These are phyloP conservation scores for Mariannaea sp. DNA, from an alignment of 2,329 filamentous ascomycete genomes.

Conservation along the genomic window DNA sequence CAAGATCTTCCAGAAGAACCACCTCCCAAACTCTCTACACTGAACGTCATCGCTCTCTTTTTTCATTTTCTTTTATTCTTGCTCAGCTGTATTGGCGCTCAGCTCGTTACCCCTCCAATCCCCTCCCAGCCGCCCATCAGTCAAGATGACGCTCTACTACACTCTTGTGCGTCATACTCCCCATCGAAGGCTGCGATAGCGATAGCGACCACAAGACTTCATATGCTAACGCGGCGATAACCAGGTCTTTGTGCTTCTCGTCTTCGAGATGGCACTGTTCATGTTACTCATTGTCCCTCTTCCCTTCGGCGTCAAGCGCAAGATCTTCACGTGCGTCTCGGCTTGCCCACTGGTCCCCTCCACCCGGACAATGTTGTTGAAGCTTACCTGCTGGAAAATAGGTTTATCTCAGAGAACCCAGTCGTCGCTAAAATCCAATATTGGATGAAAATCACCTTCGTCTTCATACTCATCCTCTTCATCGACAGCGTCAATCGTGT, in stretches of 20 bases:
- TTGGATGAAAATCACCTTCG: constrained; percentile 97
- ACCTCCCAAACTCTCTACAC: neutral
- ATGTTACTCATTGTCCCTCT: constrained; percentile 82
- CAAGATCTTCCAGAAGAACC: constrained; percentile 5
- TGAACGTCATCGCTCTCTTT: neutral
- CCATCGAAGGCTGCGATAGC: neutral
- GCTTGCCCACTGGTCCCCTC: neutral
- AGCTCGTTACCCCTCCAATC: constrained; percentile 32
- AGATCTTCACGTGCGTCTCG: constrained; percentile 71
- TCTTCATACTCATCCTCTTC: constrained; percentile 98
- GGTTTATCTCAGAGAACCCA: constrained; percentile 91
- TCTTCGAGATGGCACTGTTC: constrained; percentile 83
- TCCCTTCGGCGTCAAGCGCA: constrained; percentile 83
- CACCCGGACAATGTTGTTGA: neutral
- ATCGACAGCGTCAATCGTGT: constrained; percentile 95
- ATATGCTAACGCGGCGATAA: constrained; percentile 27
- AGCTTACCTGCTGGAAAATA: constrained; percentile 41
- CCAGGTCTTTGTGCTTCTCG: constrained; percentile 81
- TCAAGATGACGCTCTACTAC: constrained; percentile 64
- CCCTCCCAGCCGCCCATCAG: constrained; percentile 34
- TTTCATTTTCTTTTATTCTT: neutral
- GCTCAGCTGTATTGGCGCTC: constrained; percentile 2
- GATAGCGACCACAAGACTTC: neutral
- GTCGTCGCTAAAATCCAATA: constrained; percentile 92
- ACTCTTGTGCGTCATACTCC: constrained; percentile 50